Conservation (phyloP, 352 stramenopile genomes). For the Globisporangium spinosum region DNA sequence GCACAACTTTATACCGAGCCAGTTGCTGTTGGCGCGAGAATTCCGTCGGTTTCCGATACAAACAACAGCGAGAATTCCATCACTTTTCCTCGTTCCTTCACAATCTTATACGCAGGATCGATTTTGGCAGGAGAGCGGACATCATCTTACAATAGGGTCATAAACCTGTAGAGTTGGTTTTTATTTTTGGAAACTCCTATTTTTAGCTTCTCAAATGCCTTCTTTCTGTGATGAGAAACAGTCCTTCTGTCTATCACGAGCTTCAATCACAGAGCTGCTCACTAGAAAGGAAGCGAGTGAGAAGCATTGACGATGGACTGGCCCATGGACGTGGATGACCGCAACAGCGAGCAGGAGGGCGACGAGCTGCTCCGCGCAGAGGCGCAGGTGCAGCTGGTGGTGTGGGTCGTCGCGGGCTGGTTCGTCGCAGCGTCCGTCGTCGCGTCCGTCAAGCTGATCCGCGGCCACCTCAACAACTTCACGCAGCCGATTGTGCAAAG, state of each 20-base stretch:
- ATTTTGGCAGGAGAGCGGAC: too few species aligned
- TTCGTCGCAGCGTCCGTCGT: slow-evolving; percentile 89
- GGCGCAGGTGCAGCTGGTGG: slow-evolving; percentile 55
- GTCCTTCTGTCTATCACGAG: not conserved
- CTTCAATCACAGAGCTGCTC: not conserved
- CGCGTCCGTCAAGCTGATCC: slow-evolving; percentile 90
- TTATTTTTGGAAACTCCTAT: not conserved
- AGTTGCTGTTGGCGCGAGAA: too few species aligned
- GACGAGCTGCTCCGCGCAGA: slow-evolving; percentile 33
- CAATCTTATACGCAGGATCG: too few species aligned
- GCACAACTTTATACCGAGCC: too few species aligned
- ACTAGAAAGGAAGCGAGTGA: too few species aligned
- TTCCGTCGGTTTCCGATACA: too few species aligned
- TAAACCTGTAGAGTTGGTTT: too few species aligned
- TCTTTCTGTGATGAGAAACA: not conserved
- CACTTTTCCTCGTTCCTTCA: too few species aligned
- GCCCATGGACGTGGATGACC: slow-evolving; percentile 4
- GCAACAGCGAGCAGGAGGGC: slow-evolving; percentile 8
- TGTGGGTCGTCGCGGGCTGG: slow-evolving; percentile 86
- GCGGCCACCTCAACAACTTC: slow-evolving; percentile 89
- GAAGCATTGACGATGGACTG: slow-evolving; percentile 9
- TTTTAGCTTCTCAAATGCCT: not conserved
- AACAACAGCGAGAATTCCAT: too few species aligned
- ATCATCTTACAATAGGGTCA: too few species aligned
- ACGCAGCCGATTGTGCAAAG: slow-evolving; percentile 92